Percentiles rank a stretch among this genome's conserved stretches.
phyloP scores from a whole-genome alignment of 176 grass and related monocot species.

The Musa schizocarpa region DNA sequence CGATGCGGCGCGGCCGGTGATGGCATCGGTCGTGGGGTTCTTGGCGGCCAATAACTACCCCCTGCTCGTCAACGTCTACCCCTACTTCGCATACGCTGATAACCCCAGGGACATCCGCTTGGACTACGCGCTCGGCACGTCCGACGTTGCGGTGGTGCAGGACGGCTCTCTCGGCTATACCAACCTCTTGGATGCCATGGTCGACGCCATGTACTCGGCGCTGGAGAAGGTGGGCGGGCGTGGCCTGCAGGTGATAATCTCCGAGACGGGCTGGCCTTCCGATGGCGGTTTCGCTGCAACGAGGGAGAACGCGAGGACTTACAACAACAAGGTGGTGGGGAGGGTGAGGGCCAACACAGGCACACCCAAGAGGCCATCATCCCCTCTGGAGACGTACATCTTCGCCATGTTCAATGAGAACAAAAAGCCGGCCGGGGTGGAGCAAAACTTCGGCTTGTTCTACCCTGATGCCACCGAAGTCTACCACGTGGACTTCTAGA shows the following conservation, averaged over 20 bases:
- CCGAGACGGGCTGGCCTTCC: not conserved
- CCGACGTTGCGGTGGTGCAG: not conserved
- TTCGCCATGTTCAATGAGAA: constrained; percentile 19
- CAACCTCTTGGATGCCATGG: not conserved
- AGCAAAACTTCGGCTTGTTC: constrained; percentile 17
- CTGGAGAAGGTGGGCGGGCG: not conserved
- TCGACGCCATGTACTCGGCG: not conserved
- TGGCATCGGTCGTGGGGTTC: too few species aligned
- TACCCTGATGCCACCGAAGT: constrained; percentile 32
- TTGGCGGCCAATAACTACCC: too few species aligned
- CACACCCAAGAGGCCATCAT: not conserved
- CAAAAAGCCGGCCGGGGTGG: not conserved
- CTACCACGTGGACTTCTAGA: constrained; percentile 44
- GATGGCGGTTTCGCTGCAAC: not conserved
- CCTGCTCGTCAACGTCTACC: too few species aligned
- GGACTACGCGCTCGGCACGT: too few species aligned
- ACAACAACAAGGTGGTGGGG: not conserved
- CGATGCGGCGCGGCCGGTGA: too few species aligned
- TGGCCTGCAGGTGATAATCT: not conserved
- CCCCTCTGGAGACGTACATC: not conserved
- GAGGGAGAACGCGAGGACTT: not conserved
- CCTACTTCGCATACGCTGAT: too few species aligned
- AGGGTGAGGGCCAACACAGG: not conserved
- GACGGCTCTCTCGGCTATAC: not conserved
- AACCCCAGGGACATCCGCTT: too few species aligned